phyloP scores from a whole-genome alignment of 345 rosid species.

The Trapa incisa region DNA sequence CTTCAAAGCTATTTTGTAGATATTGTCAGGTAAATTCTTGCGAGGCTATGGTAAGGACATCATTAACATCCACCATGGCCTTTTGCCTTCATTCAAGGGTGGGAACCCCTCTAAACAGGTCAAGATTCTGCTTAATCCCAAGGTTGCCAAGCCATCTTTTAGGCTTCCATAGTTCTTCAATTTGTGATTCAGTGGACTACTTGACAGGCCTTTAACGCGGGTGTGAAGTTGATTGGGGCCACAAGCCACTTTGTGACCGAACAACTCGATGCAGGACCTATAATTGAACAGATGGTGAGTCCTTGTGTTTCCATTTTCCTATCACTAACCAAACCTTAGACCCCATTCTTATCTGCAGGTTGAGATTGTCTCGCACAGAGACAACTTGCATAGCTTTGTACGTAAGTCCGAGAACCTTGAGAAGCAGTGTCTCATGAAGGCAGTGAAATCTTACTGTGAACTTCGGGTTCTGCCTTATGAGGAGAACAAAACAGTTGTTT shows the following conservation, averaged over 20 bases:
- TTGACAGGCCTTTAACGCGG: constrained; percentile 90
- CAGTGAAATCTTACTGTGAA: constrained; percentile 73
- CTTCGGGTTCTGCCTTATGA: constrained; percentile 67
- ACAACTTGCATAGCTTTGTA: constrained; percentile 45
- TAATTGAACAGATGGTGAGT: constrained; percentile 89
- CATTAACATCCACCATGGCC: constrained; percentile 97
- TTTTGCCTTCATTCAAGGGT: constrained; percentile 95
- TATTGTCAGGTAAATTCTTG: constrained; percentile 63
- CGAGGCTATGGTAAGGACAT: constrained; percentile 70
- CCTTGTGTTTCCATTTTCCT: background rate
- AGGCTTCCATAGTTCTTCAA: constrained; percentile 1
- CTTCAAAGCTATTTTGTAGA: constrained; percentile 21
- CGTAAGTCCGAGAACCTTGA: constrained; percentile 88
- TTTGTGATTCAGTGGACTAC: constrained; percentile 21
- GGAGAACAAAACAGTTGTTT: constrained; percentile 61
- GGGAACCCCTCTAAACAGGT: constrained; percentile 81
- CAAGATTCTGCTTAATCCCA: background rate
- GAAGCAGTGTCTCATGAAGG: constrained; percentile 77
- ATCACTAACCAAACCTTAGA: background rate
- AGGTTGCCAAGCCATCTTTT: constrained; percentile 5
- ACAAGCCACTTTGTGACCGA: constrained; percentile 39
- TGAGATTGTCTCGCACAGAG: constrained; percentile 87
- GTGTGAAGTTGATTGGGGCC: constrained; percentile 93
- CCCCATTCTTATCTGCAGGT: constrained; percentile 39
- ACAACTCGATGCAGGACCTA: constrained; percentile 92